Conservation (phyloP, 2,329 filamentous ascomycete species). For the Penicillium occitanis region DNA sequence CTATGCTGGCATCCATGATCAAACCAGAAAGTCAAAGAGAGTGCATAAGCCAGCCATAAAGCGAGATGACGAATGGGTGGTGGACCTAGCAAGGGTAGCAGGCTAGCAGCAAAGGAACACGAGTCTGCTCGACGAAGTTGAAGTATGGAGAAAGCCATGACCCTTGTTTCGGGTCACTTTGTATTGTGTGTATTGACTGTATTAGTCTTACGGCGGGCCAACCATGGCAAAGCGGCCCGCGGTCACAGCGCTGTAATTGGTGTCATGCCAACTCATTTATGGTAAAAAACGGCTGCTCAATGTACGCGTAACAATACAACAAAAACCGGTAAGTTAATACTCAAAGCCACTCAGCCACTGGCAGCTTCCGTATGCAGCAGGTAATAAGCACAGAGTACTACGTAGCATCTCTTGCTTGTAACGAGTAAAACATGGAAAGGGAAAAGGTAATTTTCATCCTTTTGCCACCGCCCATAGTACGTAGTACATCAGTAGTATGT, state of each 20-base stretch:
- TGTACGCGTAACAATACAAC: background rate
- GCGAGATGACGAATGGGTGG: conserved; percentile 35
- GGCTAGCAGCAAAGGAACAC: conserved; percentile 8
- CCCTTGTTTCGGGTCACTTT: conserved; percentile 23
- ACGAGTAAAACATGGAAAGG: background rate
- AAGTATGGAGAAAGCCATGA: conserved; percentile 16
- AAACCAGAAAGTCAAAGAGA: conserved; percentile 23
- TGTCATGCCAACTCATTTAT: background rate
- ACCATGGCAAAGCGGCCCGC: background rate
- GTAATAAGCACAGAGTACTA: background rate
- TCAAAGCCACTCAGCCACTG: conserved; percentile 3
- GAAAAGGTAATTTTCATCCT: background rate
- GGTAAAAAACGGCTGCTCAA: background rate
- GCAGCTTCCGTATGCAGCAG: background rate
- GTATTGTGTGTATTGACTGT: background rate
- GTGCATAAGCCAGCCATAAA: conserved; percentile 32
- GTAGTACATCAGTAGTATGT: background rate
- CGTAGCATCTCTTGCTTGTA: background rate
- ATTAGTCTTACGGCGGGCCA: background rate
- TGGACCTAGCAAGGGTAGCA: conserved; percentile 23
- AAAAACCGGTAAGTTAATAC: background rate
- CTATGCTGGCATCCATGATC: conserved; percentile 1
- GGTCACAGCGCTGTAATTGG: conserved; percentile 3
- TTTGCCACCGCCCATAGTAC: background rate
- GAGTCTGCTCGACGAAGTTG: background rate